Percentiles rank a stretch among this genome's conserved stretches.
Evolutionary conservation across 345 rosid species (phyloP).

Genomic region (Melastoma malabathricum): DNA sequence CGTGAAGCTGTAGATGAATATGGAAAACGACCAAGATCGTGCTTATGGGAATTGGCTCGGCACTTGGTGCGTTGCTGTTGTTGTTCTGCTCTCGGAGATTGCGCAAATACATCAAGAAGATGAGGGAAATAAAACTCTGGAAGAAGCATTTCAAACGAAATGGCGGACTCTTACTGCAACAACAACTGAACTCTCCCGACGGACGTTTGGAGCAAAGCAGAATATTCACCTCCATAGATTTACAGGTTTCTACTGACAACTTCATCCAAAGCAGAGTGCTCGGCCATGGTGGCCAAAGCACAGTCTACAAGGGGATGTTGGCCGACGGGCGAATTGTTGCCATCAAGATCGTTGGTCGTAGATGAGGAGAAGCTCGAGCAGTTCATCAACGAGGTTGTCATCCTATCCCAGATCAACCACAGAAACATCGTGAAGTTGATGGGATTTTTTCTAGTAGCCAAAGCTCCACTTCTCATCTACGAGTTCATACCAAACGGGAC

Average conservation of each 20-base stretch:
- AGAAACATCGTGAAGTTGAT: neutral
- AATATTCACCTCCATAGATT: conserved; percentile 7
- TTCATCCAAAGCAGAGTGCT: conserved; percentile 6
- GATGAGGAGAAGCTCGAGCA: neutral
- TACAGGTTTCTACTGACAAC: conserved; percentile 6
- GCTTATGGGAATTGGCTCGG: conserved; percentile 2
- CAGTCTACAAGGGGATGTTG: conserved; percentile 13
- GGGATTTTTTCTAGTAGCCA: neutral
- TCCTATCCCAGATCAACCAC: conserved; percentile 3
- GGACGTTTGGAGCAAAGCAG: conserved; percentile 2
- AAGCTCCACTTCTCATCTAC: conserved; percentile 6
- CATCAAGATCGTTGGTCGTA: neutral
- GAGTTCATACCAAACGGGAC: conserved; percentile 10
- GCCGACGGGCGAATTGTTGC: conserved; percentile 7
- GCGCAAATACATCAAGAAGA: neutral
- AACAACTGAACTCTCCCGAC: neutral
- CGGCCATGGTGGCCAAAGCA: conserved; percentile 14
- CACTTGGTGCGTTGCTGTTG: neutral
- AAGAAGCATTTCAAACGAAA: conserved; percentile 8
- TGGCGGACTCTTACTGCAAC: conserved; percentile 6
- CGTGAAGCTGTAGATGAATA: too few species aligned
- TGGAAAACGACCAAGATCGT: too few species aligned
- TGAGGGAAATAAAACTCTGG: neutral
- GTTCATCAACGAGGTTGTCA: conserved; percentile 5
- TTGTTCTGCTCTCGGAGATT: neutral